Base-by-base conservation (phyloP, 768 basidiomycete species). In the Lanmaoa rubissima region DNA sequence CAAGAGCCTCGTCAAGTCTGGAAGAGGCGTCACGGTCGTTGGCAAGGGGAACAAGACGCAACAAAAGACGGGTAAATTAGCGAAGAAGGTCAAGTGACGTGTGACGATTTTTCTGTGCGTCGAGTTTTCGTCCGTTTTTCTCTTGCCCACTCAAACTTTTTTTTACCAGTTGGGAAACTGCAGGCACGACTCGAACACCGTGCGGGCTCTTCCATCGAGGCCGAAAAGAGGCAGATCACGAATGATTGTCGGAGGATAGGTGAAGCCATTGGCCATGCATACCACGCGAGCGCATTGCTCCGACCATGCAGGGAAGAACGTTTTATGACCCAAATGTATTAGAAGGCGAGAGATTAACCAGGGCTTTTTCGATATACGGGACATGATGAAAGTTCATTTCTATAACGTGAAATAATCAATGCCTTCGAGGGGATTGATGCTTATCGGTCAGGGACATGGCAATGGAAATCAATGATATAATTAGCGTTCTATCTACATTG, bases 21-120 rank as follows among this genome's bases (percentile, higher is more conserved):
- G 92, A 1, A 89, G 84, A 67, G 92, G 94, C 0, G 88, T 94
- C 40, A 94, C 92, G 0, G 86, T 95, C 17, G 82, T 95, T 41
- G 94, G 93, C 24, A 95, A 94, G 72, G 75, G 73, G 61, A 74
- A 69, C 26, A 69, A 70, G 48, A 73, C 69, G 59, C 74, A 74
- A 59, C 74, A 72, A 60, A 76, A 57, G 36, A 51, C 2, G 34
- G 52, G 40, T 3, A 60, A 42, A 36, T 17, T 13, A 24, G 34
- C 36, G 5, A 61, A 55, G 34, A 62, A 69, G 50, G 69, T 67
- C 53, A 76, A 74, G 58, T 58, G 49, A 59, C n/a, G 16, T 8
- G 38, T 10, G 17, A 38, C 13, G 13, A 3, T 38, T 45, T 8
- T 36, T 43, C 14, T 41, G 64, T 65, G 19, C 17, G 61, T 63